A percentile compares a stretch with the other conserved stretches of the same genome.
These are phyloP conservation scores for Pichia sp. DNA, from an alignment of 1,139 yeast species.

Conservation along the genomic window DNA sequence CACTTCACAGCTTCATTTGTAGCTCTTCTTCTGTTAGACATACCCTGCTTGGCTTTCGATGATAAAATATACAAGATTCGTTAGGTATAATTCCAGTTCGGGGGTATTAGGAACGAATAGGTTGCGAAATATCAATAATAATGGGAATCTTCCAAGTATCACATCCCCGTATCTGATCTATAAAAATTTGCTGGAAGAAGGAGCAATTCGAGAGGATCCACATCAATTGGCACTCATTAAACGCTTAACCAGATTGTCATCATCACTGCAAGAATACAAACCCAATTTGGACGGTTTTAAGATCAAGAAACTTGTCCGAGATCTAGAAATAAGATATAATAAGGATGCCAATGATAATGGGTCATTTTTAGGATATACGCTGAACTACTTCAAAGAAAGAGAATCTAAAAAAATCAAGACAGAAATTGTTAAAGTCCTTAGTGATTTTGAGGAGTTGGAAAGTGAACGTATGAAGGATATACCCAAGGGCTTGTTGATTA, in stretches of 20 bases:
- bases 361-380: constrained; percentile 9
- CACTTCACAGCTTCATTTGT: no score
- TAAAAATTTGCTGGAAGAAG: constrained; percentile 21
- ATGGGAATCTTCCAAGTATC: constrained; percentile 25
- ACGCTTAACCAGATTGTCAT: constrained; percentile 7
- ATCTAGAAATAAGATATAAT: constrained; percentile 34
- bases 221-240: constrained; percentile 34
- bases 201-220: constrained; percentile 18
- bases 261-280: constrained; percentile 39
- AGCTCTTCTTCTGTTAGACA: no score
- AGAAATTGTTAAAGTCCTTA: constrained; percentile 39
- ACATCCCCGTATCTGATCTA: constrained; percentile 61
- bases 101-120: constrained; percentile 2
- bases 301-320: constrained; percentile 39
- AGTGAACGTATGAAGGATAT: constrained; percentile 33
- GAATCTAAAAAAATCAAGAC: constrained; percentile 13
- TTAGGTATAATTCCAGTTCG: background rate
- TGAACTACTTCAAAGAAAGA: constrained; percentile 16
- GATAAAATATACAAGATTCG: no score
- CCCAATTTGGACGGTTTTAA: constrained; percentile 48
- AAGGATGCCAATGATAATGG: constrained; percentile 7
- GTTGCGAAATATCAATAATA: constrained; percentile 1
- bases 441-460: constrained; percentile 57
- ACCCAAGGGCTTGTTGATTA: constrained; percentile 57
- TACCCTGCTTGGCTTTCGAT: no score